phyloP scores from a whole-genome alignment of 345 rosid species.

The Murraya paniculata region DNA sequence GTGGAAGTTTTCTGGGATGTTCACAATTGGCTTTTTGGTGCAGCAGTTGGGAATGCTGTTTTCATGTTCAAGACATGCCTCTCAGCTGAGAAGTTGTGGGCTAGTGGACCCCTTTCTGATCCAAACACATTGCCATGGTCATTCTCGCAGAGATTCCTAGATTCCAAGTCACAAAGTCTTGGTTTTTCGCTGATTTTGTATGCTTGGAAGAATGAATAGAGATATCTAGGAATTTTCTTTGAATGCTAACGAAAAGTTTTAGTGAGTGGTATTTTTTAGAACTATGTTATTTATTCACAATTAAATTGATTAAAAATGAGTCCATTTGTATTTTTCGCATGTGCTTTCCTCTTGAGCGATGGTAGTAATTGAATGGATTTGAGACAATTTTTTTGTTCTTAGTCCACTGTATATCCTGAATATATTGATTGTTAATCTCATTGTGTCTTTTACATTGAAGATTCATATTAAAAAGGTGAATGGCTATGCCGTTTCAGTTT shows the following conservation, averaged over 20 bases:
- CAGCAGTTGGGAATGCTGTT: slow-evolving; percentile 72
- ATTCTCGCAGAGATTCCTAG: slow-evolving; percentile 61
- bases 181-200: slow-evolving; percentile 79
- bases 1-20: slow-evolving; percentile 96
- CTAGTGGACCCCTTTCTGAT: slow-evolving; percentile 50
- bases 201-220: slow-evolving; percentile 93
- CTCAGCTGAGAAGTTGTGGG: slow-evolving; percentile 68
- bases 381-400: slow-evolving; percentile 31
- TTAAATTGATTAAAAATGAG: slow-evolving; percentile 29
- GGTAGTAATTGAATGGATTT: slow-evolving; percentile 30
- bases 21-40: slow-evolving; percentile 80
- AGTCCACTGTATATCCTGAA: slow-evolving; percentile 23
- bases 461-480: neutral
- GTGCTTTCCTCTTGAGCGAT: slow-evolving; percentile 22
- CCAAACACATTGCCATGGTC: slow-evolving; percentile 48
- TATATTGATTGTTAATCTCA: slow-evolving; percentile 9
- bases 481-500: slow-evolving; percentile 1
- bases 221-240: slow-evolving; percentile 25
- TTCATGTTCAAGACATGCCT: slow-evolving; percentile 89
- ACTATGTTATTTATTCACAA: slow-evolving; percentile 39
- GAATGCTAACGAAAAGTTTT: slow-evolving; percentile 46
- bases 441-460: slow-evolving; percentile 2
- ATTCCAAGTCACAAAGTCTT: slow-evolving; percentile 57
- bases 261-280: slow-evolving; percentile 44
- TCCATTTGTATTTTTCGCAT: slow-evolving; percentile 23